Evolutionary conservation across 1,284 basidiomycete species (phyloP), one percentile per base, ranked within the genome.

Genomic region (Athelia sp.): DNA sequence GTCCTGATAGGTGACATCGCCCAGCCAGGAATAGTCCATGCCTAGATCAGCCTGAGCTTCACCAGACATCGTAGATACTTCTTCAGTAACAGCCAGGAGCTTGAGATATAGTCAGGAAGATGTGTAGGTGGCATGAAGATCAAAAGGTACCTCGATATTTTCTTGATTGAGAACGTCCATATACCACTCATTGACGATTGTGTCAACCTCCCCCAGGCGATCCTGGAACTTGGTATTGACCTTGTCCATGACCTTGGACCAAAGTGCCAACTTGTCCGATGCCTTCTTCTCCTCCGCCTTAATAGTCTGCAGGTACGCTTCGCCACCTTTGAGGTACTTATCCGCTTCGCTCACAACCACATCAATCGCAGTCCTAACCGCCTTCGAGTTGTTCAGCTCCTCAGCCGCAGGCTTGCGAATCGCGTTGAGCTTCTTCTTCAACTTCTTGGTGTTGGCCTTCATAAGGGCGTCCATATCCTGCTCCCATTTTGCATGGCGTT

Each of bases 1-100:
- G 59, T 91, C 88, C 3, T 70, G 43, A 54, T 82, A 82, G 10
- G 84, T 84, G 31, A 90, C 87, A 57, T 90, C 89, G 52, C 85
- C 84, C 9, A 91, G 68, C 84, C 86, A 91, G 1, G 86, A 80
- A 62, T 90, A 89, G 52, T 87, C 84, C 47, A 89, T 68, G 6
- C 83, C 87, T 18, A 91, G 58, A 57, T 88, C 81, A 18, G 75
- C 70, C 60, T 91, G 89, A 3, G 77, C 87, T 29, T 69, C 64
- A 43, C 79, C 75, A 11, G 84, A 84, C 15, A 87, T 55, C 10
- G 67, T 62, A 56, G 73, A 79, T 35, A 89, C 72, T 48, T 75
- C 65, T 0, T 58, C 61, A 3, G 68, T 56, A 17, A 71, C 70
- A 3, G 55, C 50, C 26, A 55, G 50, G 17, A 61, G 56, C 63